phyloP scores from a whole-genome alignment of 768 basidiomycete species.

The Hygrocybe punicea region DNA sequence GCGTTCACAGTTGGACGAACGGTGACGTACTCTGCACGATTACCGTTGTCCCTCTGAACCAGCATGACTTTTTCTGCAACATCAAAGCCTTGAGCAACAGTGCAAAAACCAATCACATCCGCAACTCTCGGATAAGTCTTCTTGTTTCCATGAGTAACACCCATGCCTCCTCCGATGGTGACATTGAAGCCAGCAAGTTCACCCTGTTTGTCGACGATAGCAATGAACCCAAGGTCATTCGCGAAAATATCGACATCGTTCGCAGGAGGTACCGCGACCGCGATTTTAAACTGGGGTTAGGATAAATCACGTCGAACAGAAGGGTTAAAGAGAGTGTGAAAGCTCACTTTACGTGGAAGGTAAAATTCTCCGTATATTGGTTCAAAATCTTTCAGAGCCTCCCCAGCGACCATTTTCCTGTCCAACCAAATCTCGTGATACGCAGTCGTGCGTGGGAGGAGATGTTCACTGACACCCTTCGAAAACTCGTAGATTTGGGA shows the following conservation, averaged over 20 bases:
- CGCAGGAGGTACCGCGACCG: slow-evolving; percentile 91
- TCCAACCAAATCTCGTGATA: slow-evolving; percentile 99
- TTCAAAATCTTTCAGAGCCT: slow-evolving; percentile 90
- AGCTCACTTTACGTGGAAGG: slow-evolving; percentile 83
- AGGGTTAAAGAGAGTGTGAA: not conserved
- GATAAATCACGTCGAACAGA: not conserved
- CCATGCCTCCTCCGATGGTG: slow-evolving; percentile 94
- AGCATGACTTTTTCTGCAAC: slow-evolving; percentile 94
- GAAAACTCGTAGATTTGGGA: slow-evolving; percentile 79
- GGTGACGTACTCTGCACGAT: slow-evolving; percentile 78
- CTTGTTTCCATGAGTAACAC: slow-evolving; percentile 98
- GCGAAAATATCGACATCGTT: slow-evolving; percentile 96
- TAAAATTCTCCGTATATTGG: slow-evolving; percentile 98
- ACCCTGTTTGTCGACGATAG: slow-evolving; percentile 74
- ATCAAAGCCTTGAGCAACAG: slow-evolving; percentile 74
- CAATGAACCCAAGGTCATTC: slow-evolving; percentile 96
- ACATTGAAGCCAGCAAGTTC: slow-evolving; percentile 92
- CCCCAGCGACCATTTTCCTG: slow-evolving; percentile 93
- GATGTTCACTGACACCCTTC: slow-evolving; percentile 75
- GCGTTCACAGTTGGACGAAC: not conserved
- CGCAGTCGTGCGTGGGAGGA: slow-evolving; percentile 86
- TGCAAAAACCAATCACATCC: slow-evolving; percentile 90
- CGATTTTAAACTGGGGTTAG: slow-evolving; percentile 81
- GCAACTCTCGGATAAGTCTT: slow-evolving; percentile 94
- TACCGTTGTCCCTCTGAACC: slow-evolving; percentile 92